Percentiles rank a stretch among this genome's conserved stretches.
Conservation (phyloP, 371 early-diverging fungal species). For the Nosema bombycis region DNA sequence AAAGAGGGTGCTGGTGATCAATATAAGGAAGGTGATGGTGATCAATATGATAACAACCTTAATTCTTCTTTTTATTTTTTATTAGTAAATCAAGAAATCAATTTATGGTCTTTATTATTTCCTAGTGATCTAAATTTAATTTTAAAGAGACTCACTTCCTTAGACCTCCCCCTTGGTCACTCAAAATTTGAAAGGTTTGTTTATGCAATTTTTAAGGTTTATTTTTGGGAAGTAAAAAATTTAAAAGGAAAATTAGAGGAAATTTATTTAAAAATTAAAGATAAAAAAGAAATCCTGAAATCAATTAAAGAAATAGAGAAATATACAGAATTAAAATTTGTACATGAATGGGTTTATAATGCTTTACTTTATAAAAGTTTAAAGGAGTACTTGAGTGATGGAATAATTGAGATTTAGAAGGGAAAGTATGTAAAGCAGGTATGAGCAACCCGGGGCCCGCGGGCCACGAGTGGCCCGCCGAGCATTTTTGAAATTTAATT, state of each 20-base stretch:
- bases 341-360: conserved; percentile 14
- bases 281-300: too few species aligned
- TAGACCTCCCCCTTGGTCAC: neutral
- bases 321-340: neutral
- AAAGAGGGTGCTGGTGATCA: too few species aligned
- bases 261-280: too few species aligned
- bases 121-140: neutral
- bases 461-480: too few species aligned
- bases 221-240: neutral
- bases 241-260: neutral
- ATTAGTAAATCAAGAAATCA: conserved; percentile 10
- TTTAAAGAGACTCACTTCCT: neutral
- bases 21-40: too few species aligned
- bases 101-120: conserved; percentile 14
- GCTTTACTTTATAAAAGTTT: neutral
- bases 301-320: neutral
- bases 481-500: too few species aligned
- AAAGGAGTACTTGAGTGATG: neutral
- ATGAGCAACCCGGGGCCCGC: too few species aligned
- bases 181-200: conserved; percentile 23
- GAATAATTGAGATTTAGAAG: neutral
- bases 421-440: too few species aligned
- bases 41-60: too few species aligned
- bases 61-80: conserved; percentile 9
- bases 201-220: neutral